Evolutionary conservation across 2,329 filamentous ascomycete species (phyloP).

Genomic region (Aspergillus sclerotialis): DNA sequence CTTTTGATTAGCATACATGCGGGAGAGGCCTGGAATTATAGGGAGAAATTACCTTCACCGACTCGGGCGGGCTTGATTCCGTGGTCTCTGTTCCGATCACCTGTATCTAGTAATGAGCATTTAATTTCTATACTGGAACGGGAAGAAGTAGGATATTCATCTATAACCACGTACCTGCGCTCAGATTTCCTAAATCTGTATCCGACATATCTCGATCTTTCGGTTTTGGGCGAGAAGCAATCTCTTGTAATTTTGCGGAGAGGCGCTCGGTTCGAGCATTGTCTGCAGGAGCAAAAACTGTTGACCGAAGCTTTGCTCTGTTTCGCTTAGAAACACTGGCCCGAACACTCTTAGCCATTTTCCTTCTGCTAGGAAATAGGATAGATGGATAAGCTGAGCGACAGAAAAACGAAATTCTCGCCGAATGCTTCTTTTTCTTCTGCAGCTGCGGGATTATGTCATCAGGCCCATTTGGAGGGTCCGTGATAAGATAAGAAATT

Average conservation of each 20-base stretch:
- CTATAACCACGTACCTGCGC: conserved; percentile 16
- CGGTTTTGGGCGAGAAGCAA: conserved; percentile 70
- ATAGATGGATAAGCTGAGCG: not conserved
- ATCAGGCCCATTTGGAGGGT: too few species aligned
- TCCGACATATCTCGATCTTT: conserved; percentile 40
- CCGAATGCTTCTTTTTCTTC: too few species aligned
- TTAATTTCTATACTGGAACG: not conserved
- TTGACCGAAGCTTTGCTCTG: conserved; percentile 69
- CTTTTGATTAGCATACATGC: too few species aligned
- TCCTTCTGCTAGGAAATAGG: conserved; percentile 19
- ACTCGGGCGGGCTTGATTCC: not conserved
- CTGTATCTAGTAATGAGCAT: not conserved
- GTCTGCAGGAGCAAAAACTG: conserved; percentile 79
- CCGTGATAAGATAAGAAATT: too few species aligned
- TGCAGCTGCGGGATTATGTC: too few species aligned
- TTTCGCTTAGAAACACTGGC: conserved; percentile 76
- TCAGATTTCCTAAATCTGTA: conserved; percentile 16
- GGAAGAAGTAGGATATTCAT: too few species aligned
- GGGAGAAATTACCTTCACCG: not conserved
- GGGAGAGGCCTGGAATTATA: too few species aligned
- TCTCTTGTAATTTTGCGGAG: conserved; percentile 74
- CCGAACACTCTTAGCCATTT: conserved; percentile 82
- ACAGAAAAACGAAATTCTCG: too few species aligned
- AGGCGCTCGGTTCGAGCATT: conserved; percentile 73
- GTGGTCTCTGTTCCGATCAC: not conserved